Evolutionary conservation across 108 stramenopile genomes (phyloP), one percentile per base, ranked within the genome.

Genomic region (Hondaea fermentalgiana): DNA sequence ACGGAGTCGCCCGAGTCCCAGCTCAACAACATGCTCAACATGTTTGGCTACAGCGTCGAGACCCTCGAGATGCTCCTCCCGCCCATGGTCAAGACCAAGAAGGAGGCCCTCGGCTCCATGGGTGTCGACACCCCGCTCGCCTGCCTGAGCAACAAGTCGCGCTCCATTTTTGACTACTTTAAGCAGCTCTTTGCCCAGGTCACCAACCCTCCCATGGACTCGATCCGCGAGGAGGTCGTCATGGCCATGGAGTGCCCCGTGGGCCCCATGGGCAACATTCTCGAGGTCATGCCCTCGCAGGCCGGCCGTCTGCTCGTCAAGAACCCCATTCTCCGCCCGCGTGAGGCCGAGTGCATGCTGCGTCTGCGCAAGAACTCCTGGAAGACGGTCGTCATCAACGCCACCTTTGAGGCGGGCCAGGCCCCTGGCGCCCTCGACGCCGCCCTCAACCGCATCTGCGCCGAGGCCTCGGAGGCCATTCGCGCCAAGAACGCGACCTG

Each of bases 111-210:
- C 51, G 98, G 97, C 90, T 96, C 95, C 91, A 99, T 99, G 98
- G 98, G 98, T 43, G 98, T 98, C 89, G 98, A 99, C 90, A 96
- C 98, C 5, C 97, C 98, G 12, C 94, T 99, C 19, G 98, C 98
- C 35, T 97, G 97, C 10, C 92, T 99, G 60, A 97, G 97, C 6
- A 95, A 96, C 87, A 93, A 97, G 89, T 97, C 98, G 29, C 96
- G 97, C 42, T 96, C 95, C 89, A 94, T 98, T 12, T 96, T 94
- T 89, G 97, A 98, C 90, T 99, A 98, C 92, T 98, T 99, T 95
- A 99, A 99, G 95, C 98, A 99, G 92, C 96, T 97, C 71, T 99
- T 99, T 91, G 98, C 98, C 0, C 96, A 98, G 91, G 98, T 99
- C 71, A 99, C 98, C 57, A 99, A 99, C 89, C 98, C 98, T 71